Conservation (phyloP, 2,329 filamentous ascomycete genomes). For the Corniculantispora saksenae region DNA sequence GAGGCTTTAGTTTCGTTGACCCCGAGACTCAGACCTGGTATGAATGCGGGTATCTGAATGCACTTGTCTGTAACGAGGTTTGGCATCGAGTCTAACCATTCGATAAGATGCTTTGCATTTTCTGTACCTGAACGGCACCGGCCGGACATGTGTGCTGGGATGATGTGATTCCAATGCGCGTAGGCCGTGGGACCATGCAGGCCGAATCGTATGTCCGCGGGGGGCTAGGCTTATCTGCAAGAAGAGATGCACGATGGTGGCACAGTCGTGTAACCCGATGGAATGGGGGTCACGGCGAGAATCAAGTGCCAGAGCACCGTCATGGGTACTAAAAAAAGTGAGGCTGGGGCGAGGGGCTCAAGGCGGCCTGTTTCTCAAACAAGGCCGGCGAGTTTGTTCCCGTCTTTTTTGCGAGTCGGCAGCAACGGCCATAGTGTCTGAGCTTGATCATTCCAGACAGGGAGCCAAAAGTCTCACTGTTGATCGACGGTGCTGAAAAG, state of each 20-base stretch:
- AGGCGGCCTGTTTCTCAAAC: background rate
- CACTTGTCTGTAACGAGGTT: background rate
- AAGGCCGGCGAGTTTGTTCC: background rate
- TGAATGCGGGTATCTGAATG: background rate
- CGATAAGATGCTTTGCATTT: background rate
- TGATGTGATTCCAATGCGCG: background rate
- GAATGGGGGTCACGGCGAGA: background rate
- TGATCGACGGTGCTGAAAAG: too few relatives aligned
- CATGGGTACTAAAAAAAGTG: background rate
- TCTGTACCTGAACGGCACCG: background rate
- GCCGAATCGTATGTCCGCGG: background rate
- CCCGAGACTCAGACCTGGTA: too few relatives aligned
- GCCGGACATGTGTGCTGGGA: background rate
- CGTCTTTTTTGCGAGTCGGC: background rate
- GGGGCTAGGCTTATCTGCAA: background rate
- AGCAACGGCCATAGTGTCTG: background rate
- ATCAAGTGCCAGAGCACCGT: background rate
- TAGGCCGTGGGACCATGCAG: conserved; percentile 5
- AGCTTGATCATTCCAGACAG: background rate
- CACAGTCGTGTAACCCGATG: background rate
- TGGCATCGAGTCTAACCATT: background rate
- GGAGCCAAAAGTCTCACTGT: too few relatives aligned
- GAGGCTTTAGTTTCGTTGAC: too few relatives aligned
- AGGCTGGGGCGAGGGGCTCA: background rate
- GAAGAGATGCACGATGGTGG: background rate